Evolutionary conservation across 1,284 basidiomycete species (phyloP).

Genomic region (Tilletia horrida): DNA sequence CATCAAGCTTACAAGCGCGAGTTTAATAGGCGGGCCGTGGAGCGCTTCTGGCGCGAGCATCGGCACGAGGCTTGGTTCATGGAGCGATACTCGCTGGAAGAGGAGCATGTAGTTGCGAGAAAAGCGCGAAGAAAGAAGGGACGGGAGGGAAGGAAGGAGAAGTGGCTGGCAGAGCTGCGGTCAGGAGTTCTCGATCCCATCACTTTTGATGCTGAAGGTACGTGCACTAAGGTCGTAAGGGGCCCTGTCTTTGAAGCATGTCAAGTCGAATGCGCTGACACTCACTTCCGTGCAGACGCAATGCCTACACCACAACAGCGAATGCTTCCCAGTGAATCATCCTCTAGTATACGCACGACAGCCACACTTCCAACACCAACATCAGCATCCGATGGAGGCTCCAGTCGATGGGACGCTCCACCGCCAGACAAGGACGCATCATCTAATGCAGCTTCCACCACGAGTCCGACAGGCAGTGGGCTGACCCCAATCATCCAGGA

Average conservation of each 20-base stretch:
- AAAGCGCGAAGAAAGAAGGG: conserved; percentile 33
- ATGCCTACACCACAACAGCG: conserved; percentile 22
- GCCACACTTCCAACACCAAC: neutral
- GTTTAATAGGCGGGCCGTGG: conserved; percentile 36
- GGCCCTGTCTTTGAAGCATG: conserved; percentile 8
- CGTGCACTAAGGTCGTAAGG: no score
- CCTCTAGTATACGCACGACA: neutral
- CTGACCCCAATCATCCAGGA: conserved; percentile 15
- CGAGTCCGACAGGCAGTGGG: conserved; percentile 25
- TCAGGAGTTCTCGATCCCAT: conserved; percentile 42
- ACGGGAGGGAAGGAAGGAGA: conserved; percentile 36
- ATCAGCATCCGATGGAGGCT: no score
- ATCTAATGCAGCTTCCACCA: conserved; percentile 19
- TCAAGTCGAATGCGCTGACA: neutral
- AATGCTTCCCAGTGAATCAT: conserved; percentile 1
- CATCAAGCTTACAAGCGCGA: conserved; percentile 44
- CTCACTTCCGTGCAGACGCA: neutral
- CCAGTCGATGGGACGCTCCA: no score
- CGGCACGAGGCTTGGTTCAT: conserved; percentile 44
- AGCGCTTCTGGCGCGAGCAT: conserved; percentile 41
- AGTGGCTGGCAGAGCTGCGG: conserved; percentile 42
- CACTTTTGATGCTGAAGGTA: conserved; percentile 34
- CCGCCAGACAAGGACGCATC: conserved; percentile 24
- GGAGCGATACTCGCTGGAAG: conserved; percentile 42
- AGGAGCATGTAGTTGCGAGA: conserved; percentile 29